Evolutionary conservation across 305 asterid species (phyloP).

Genomic region (Ilex paraguariensis): DNA sequence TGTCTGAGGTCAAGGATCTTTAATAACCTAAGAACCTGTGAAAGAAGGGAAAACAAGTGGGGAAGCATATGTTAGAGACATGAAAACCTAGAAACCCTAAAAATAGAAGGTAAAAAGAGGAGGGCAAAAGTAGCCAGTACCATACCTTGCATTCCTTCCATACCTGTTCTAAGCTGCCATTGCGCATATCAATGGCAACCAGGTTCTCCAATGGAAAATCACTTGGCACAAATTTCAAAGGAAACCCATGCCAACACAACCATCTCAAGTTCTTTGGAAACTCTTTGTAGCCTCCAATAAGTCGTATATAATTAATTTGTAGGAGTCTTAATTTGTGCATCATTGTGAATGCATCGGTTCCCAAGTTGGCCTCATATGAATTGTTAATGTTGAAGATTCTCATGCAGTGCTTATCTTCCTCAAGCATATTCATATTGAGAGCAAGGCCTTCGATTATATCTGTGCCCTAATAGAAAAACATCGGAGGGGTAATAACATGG

Average conservation of each 20-base stretch:
- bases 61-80: background rate
- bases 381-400: no score
- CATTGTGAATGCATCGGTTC: slow-evolving; percentile 7
- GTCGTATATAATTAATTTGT: slow-evolving; percentile 11
- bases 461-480: background rate
- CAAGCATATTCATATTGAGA: background rate
- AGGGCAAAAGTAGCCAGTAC: slow-evolving; percentile 2
- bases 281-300: slow-evolving; percentile 10
- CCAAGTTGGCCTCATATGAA: background rate
- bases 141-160: slow-evolving; percentile 2
- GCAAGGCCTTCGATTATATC: background rate
- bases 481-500: background rate
- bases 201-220: slow-evolving; percentile 13
- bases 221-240: slow-evolving; percentile 6
- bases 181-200: slow-evolving; percentile 7
- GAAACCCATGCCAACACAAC: slow-evolving; percentile 15
- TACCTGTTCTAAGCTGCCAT: no score
- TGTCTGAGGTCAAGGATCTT: slow-evolving; percentile 22
- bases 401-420: background rate
- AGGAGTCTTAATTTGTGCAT: slow-evolving; percentile 19
- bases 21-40: slow-evolving; percentile 11
- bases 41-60: background rate
- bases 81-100: slow-evolving; percentile 3
- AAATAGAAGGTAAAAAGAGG: background rate
- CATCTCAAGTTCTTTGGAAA: slow-evolving; percentile 19